Evolutionary conservation across 2,329 filamentous ascomycete genomes (phyloP).

Genomic region (Alternaria gaisen): DNA sequence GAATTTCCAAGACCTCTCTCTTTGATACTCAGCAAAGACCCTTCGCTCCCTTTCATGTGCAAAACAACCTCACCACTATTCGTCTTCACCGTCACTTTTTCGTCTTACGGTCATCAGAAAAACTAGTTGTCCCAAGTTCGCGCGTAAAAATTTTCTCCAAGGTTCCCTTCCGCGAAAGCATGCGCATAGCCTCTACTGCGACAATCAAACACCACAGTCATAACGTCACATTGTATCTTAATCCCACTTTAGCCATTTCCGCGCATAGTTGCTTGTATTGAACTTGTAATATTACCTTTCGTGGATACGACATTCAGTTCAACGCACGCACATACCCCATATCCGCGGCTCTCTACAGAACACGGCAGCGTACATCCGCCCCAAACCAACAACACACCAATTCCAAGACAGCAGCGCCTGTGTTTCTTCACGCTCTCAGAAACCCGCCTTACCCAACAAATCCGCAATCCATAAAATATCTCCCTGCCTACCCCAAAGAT

Average conservation of each 20-base stretch:
- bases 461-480: neutral
- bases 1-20: neutral
- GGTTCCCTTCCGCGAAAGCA: slow-evolving; percentile 17
- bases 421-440: neutral
- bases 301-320: neutral
- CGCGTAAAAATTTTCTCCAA: slow-evolving; percentile 9
- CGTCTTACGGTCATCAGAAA: neutral
- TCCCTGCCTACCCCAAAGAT: neutral
- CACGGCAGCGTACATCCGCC: slow-evolving; percentile 18
- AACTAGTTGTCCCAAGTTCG: neutral
- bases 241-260: slow-evolving; percentile 12
- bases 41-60: neutral
- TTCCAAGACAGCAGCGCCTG: neutral
- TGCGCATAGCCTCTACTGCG: slow-evolving; percentile 15
- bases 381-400: slow-evolving; percentile 14
- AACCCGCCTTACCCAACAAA: neutral
- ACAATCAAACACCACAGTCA: slow-evolving; percentile 9
- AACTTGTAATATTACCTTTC: neutral
- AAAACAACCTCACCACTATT: slow-evolving; percentile 11
- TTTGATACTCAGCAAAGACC: neutral
- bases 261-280: slow-evolving; percentile 14
- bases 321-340: slow-evolving; percentile 19
- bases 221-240: slow-evolving; percentile 14
- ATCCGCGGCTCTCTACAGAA: slow-evolving; percentile 3
- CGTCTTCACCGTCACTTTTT: slow-evolving; percentile 15